Evolutionary conservation across 257 asterid species (phyloP), one percentile per base, ranked within the genome.

Genomic region (Plantago elongata): DNA sequence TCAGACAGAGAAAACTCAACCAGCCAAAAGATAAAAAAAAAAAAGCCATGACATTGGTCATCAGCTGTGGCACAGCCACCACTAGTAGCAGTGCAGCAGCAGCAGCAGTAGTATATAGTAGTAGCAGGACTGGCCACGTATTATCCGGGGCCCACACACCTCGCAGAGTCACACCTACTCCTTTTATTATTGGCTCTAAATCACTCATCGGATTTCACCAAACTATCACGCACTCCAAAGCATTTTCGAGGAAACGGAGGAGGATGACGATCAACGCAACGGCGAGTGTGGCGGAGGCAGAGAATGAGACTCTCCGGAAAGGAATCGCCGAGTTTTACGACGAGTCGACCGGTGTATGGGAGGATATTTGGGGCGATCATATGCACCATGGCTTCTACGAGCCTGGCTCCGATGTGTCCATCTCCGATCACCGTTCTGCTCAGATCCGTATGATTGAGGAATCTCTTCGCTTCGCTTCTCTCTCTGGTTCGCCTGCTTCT

Each of bases 371-470:
- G 99, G 99, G 99, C 42, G 99, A 89, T 68, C 99, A 93, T 72
- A 89, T 89, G 97, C 99, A 93, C 81, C 99, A 93, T 51, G 99
- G 99, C 0, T 89, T 73, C 73, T 93, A 93, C 69, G 84, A 80
- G 5, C 82, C 88, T 18, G 69, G 57, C 34, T 52, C 85, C 34
- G 75, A 78, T 38, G 92, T 74, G 12, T 75, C 89, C 18, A 67
- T 87, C 57, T 67, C 92, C 60, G 95, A 83, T 65, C 99, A 93
- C 64, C 94, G 86, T 49, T 50, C 83, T 47, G 97, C 97, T 34
- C 99, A 93, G 81, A 82, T 87, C 78, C 97, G 99, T 11, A 85
- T 93, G 97, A 89, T 93, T 44, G 95, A 93, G 80, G 90, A 85
- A 70, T 76, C 95, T 0, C 90, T 93, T 17, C 73, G 72, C 12